These are phyloP conservation scores for Hansenula sp. DNA, from an alignment of 1,139 yeast species.

Conservation along the genomic window DNA sequence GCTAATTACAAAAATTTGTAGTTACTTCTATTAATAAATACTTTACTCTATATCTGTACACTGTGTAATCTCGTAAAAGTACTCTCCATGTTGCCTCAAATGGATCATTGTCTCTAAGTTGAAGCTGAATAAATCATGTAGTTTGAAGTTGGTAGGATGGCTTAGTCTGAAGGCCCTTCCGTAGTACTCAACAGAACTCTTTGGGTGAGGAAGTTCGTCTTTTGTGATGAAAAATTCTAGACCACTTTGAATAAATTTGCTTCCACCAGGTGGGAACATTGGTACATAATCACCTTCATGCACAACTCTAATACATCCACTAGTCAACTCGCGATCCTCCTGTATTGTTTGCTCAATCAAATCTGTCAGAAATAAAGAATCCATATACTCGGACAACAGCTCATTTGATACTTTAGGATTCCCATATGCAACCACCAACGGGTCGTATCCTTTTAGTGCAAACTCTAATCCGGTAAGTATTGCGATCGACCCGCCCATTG, in stretches of 20 bases:
- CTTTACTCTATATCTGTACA: constrained; percentile 10
- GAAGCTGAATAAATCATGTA: constrained; percentile 15
- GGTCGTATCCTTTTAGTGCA: constrained; percentile 44
- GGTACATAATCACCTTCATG: constrained; percentile 60
- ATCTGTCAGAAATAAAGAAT: constrained; percentile 38
- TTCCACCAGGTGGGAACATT: constrained; percentile 46
- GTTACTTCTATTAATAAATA: too few species aligned
- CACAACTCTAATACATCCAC: constrained; percentile 45
- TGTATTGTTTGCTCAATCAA: constrained; percentile 17
- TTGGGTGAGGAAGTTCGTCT: constrained; percentile 41
- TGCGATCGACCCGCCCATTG: constrained; percentile 71
- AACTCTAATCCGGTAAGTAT: constrained; percentile 57
- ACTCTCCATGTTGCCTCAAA: constrained; percentile 13
- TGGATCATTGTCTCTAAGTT: constrained; percentile 12
- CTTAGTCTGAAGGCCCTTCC: constrained; percentile 19
- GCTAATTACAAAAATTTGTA: too few species aligned
- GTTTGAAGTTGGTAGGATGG: constrained; percentile 11
- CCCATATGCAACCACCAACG: constrained; percentile 55
- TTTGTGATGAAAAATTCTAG: constrained; percentile 44
- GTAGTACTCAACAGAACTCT: constrained; percentile 29
- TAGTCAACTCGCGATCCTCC: constrained; percentile 20
- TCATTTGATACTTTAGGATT: constrained; percentile 60
- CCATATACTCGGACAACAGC: constrained; percentile 45
- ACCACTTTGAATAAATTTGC: constrained; percentile 43
- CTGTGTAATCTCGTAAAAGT: constrained; percentile 13